Base-by-base conservation (phyloP, 352 stramenopile genomes). In the Blastocystis sp. region DNA sequence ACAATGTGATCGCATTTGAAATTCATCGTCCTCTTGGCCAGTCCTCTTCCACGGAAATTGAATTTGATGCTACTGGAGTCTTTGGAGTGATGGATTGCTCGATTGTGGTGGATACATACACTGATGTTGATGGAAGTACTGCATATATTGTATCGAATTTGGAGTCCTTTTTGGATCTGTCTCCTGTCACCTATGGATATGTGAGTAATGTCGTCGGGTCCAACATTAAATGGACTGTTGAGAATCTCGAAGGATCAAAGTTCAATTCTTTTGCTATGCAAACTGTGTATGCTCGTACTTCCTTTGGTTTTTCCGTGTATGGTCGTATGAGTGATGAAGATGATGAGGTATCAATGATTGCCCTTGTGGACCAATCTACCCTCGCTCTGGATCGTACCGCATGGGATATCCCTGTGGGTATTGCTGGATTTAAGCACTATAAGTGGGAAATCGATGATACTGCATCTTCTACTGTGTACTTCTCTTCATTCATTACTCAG, bases 41-140 rank as follows among this genome's bases (percentile, higher is more conserved):
- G 66, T 57, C 33, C 1, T 51, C 66, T 51, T 4, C 60, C 6
- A 4, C 24, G 1, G 6, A 9, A 7, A 42, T 77, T 30, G 66
- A 57, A 19, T 77, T 77, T 42, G 66, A 78, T 33, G 66, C 66
- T 19, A 78, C 66, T 0, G 66, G 66, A 27, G 66, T 78, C n/a
- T 78, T 78, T n/a, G 66, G 66, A 22, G 66, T 78, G 66, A 78
- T 58, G n/a, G 66, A 78, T 11, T 78, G 66, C 22, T 78, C 66
- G 3, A 51, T 51, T n/a, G 66, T 56, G 3, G 22, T 78, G 11
- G 66, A 78, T 33, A 56, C 66, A 6, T 78, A 51, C 33, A 35
- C 33, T 19, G 17, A 11, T 30, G 17, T 78, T 48, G 66, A 78
- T 7, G 66, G 66, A 53, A 58, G 15, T 15, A 22, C n/a, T 22